Conservation (phyloP, 192 early-diverging fungal genomes). For the Coemansia sp. region DNA sequence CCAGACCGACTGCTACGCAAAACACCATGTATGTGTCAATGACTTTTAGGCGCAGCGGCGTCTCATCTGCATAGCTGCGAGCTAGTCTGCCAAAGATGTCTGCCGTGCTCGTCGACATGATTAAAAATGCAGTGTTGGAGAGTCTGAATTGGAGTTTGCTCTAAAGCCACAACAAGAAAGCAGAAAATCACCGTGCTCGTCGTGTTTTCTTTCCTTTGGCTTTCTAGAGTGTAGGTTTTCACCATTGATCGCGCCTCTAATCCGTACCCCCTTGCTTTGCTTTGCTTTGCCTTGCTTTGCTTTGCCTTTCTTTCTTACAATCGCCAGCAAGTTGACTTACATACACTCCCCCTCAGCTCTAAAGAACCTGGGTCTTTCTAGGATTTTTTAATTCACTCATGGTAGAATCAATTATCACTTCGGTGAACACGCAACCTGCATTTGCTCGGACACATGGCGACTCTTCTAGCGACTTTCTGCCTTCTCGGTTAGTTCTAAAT, state of each 20-base stretch:
- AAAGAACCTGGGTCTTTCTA: too few relatives aligned
- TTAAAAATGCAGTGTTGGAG: neutral
- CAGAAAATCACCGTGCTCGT: neutral
- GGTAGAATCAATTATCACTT: constrained; percentile 49
- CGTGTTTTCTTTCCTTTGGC: neutral
- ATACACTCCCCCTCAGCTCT: too few relatives aligned
- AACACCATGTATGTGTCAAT: constrained; percentile 93
- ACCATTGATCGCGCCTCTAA: too few relatives aligned
- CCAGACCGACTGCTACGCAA: constrained; percentile 83
- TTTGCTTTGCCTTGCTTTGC: neutral
- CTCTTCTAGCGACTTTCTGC: constrained; percentile 38
- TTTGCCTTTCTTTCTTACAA: neutral
- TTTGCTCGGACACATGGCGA: constrained; percentile 56
- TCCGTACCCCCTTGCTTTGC: too few relatives aligned
- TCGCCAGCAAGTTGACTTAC: neutral
- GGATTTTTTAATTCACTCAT: neutral
- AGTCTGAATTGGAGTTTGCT: neutral
- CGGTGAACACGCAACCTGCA: constrained; percentile 43
- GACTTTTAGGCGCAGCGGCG: constrained; percentile 78
- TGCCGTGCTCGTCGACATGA: constrained; percentile 1
- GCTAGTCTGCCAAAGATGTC: constrained; percentile 17
- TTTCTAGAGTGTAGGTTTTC: too few relatives aligned
- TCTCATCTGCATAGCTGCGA: constrained; percentile 59
- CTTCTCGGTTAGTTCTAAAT: constrained; percentile 38
- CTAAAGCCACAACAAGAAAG: neutral